Conservation (phyloP, 345 rosid genomes). For the Dimocarpus longan region DNA sequence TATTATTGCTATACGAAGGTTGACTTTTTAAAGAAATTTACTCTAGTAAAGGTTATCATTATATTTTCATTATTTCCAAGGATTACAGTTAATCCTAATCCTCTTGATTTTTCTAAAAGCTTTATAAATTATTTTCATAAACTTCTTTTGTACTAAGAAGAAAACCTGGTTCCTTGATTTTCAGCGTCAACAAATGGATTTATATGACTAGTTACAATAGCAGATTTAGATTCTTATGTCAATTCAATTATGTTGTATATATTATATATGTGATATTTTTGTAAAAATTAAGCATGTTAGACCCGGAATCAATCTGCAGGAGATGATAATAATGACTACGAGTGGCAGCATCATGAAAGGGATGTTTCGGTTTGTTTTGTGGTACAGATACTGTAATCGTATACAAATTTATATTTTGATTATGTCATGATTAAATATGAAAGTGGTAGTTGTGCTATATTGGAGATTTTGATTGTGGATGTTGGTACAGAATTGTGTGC, state of each 20-base stretch:
- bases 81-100: too few relatives aligned
- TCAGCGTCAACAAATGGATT: too few relatives aligned
- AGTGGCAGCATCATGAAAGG: conserved; percentile 40
- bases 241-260: conserved; percentile 19
- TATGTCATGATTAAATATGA: not conserved
- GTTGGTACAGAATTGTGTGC: not conserved
- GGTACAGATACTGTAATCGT: conserved; percentile 7
- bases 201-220: too few relatives aligned
- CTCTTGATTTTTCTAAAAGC: not conserved
- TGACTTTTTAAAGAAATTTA: too few relatives aligned
- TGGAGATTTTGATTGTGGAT: not conserved
- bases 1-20: not conserved
- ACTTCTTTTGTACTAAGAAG: too few relatives aligned
- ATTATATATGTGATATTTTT: not conserved
- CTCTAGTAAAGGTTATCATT: too few relatives aligned
- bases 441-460: conserved; percentile 4
- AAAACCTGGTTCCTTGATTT: too few relatives aligned
- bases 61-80: too few relatives aligned
- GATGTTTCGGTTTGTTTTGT: conserved; percentile 15
- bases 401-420: not conserved
- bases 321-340: conserved; percentile 30
- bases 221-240: conserved; percentile 34
- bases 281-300: not conserved
- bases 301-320: conserved; percentile 10
- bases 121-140: too few relatives aligned